Conservation (phyloP, 495 filamentous ascomycete genomes). For the Xylaria castorea region DNA sequence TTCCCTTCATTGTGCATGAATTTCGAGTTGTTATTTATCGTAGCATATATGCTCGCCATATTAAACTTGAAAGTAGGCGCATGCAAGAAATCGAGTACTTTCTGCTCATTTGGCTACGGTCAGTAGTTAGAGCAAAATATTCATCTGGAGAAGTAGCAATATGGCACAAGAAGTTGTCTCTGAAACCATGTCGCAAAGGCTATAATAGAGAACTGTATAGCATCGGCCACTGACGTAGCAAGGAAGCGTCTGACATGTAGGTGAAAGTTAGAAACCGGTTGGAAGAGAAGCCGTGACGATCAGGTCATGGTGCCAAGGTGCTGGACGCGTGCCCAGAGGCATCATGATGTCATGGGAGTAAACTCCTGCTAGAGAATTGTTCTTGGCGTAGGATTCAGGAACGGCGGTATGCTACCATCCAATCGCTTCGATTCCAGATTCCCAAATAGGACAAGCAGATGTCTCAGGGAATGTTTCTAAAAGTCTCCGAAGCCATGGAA, state of each 20-base stretch:
- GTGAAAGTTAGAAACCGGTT: conserved; percentile 8
- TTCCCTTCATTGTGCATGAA: conserved; percentile 1
- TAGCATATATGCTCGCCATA: background rate
- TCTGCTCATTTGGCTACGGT: background rate
- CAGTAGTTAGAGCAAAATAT: background rate
- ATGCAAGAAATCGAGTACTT: background rate
- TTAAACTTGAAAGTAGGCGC: background rate
- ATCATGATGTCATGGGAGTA: conserved; percentile 11
- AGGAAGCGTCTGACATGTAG: background rate
- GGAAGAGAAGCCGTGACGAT: background rate
- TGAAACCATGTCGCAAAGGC: background rate
- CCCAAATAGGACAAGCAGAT: background rate
- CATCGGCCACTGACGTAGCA: conserved; percentile 15
- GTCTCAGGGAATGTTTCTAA: background rate
- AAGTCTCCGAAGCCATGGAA: background rate
- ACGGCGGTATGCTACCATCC: background rate
- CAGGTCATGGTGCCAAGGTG: conserved; percentile 5
- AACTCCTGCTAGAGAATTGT: background rate
- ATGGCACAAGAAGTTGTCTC: background rate
- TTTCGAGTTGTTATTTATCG: background rate
- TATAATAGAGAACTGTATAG: background rate
- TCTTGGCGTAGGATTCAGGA: background rate
- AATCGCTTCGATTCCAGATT: background rate
- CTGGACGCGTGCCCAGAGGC: background rate
- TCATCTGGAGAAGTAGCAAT: background rate